These are phyloP conservation scores for Colletotrichum australisinense DNA, from an alignment of 2,329 filamentous ascomycete genomes.

Conservation along the genomic window DNA sequence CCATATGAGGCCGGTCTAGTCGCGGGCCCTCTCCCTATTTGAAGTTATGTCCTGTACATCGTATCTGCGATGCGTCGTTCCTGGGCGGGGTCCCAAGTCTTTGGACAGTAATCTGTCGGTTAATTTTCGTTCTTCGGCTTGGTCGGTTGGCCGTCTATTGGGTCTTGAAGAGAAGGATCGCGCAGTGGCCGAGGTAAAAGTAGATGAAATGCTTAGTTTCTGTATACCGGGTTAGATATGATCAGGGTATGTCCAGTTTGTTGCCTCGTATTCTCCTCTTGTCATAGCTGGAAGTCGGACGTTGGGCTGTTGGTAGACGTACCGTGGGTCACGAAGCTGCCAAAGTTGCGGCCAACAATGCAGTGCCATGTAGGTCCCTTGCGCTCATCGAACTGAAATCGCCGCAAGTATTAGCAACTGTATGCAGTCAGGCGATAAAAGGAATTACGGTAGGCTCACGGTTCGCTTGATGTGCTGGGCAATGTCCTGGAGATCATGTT, in stretches of 20 bases:
- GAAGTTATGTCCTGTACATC: constrained; percentile 15
- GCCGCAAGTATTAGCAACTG: constrained; percentile 6
- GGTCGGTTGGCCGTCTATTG: constrained; percentile 68
- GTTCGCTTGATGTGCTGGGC: constrained; percentile 96
- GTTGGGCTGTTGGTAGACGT: constrained; percentile 47
- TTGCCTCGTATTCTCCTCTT: neutral
- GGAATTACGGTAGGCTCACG: constrained; percentile 59
- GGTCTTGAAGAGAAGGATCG: constrained; percentile 98
- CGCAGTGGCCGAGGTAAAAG: constrained; percentile 99
- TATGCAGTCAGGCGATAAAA: neutral
- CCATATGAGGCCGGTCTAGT: constrained; percentile 14
- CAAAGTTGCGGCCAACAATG: constrained; percentile 98
- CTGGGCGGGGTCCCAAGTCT: constrained; percentile 3
- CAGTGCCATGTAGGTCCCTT: constrained; percentile 99
- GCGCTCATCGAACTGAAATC: constrained; percentile 88
- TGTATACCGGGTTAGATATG: constrained; percentile 49
- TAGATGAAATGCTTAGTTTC: constrained; percentile 99
- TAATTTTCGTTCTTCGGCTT: constrained; percentile 4
- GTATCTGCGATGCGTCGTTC: constrained; percentile 18
- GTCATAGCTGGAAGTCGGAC: too few species aligned
- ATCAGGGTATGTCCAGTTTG: neutral
- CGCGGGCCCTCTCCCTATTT: neutral
- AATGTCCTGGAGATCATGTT: constrained; percentile 74
- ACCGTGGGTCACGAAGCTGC: constrained; percentile 99
- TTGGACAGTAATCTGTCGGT: constrained; percentile 6